phyloP scores from a whole-genome alignment of 192 early-diverging fungal genomes.

The Coemansia sp. region DNA sequence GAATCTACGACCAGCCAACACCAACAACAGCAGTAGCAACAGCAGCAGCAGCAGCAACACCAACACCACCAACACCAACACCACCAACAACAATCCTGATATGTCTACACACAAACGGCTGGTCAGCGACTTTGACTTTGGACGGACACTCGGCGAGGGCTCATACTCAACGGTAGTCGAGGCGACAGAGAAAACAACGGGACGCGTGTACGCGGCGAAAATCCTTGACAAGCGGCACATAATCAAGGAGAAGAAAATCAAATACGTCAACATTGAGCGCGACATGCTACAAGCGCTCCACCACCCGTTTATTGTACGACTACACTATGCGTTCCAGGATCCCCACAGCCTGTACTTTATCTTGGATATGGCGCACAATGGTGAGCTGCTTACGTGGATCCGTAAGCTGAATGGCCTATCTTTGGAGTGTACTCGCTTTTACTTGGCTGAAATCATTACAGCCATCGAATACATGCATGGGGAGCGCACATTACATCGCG shows the following conservation, averaged over 20 bases:
- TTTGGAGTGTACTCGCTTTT: constrained; percentile 75
- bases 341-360: constrained; percentile 88
- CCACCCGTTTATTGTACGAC: constrained; percentile 88
- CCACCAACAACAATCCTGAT: too few species aligned
- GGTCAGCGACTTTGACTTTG: constrained; percentile 85
- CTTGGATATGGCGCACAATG: constrained; percentile 85
- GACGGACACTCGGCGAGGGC: constrained; percentile 85
- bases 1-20: constrained; percentile 33
- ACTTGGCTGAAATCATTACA: constrained; percentile 81
- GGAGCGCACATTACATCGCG: constrained; percentile 86
- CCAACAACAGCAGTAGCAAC: constrained; percentile 7
- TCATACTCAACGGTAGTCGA: constrained; percentile 91
- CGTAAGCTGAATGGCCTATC: constrained; percentile 66
- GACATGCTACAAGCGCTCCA: constrained; percentile 80
- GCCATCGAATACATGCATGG: constrained; percentile 89
- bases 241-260: constrained; percentile 93
- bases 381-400: constrained; percentile 87
- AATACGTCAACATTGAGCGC: constrained; percentile 95
- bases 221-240: constrained; percentile 86
- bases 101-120: constrained; percentile 72
- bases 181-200: constrained; percentile 71
- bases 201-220: constrained; percentile 83
- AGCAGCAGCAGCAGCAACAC: constrained; percentile 22
- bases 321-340: constrained; percentile 98
- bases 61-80: constrained; percentile 18